Evolutionary conservation across 2,329 filamentous ascomycete species (phyloP).

Genomic region (Fonsecaea multimorphosa): DNA sequence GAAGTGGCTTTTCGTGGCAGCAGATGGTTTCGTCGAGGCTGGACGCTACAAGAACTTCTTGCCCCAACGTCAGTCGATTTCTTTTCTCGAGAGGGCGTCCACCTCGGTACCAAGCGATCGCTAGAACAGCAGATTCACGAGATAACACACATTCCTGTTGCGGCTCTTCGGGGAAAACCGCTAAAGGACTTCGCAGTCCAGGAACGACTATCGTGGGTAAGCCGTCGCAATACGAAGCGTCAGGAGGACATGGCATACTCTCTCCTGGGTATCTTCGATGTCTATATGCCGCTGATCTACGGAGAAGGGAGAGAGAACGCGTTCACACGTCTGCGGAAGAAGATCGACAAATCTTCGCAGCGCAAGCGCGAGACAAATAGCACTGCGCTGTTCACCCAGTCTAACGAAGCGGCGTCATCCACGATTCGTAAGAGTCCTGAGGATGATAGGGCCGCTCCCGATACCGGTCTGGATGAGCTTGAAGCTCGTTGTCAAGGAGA

Average conservation of each 20-base stretch:
- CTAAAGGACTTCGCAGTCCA: not conserved
- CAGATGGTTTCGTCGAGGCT: conserved; percentile 36
- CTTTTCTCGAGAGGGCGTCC: conserved; percentile 13
- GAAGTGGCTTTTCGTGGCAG: conserved; percentile 10
- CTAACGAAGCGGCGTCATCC: too few species aligned
- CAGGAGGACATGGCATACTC: conserved; percentile 42
- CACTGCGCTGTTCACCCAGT: too few species aligned
- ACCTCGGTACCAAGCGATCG: not conserved
- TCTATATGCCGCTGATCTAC: conserved; percentile 9
- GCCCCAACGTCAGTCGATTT: conserved; percentile 36
- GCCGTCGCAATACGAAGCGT: conserved; percentile 35
- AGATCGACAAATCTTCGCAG: too few species aligned
- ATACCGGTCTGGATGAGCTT: too few species aligned
- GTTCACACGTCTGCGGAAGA: too few species aligned
- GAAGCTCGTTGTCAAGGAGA: too few species aligned
- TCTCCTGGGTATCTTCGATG: conserved; percentile 40
- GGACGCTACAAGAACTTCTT: conserved; percentile 39
- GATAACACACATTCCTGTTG: conserved; percentile 26
- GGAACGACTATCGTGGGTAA: conserved; percentile 17
- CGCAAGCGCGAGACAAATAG: too few species aligned
- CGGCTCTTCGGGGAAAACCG: not conserved
- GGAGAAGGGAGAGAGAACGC: not conserved
- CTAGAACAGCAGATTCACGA: conserved; percentile 8
- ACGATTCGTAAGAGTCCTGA: too few species aligned
- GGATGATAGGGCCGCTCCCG: too few species aligned